A percentile compares a stretch with the other conserved stretches of the same genome.
Evolutionary conservation across 805 yeast species (phyloP).

Genomic region (Starmerella bombi): DNA sequence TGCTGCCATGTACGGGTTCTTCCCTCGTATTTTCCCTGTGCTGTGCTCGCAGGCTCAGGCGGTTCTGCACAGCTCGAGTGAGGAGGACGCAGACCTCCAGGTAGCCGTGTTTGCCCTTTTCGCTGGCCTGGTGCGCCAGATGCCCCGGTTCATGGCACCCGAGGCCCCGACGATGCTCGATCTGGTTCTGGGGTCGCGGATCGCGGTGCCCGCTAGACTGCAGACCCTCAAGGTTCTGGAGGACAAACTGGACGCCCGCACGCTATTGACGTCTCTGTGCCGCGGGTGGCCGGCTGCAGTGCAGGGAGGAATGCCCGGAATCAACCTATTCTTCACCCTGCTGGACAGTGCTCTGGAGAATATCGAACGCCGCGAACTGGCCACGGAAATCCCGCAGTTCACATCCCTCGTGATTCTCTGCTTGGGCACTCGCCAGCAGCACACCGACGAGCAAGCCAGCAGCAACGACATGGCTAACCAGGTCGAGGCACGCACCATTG

Average conservation of each 20-base stretch:
- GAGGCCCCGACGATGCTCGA: slow-evolving; percentile 50
- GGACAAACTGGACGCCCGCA: slow-evolving; percentile 52
- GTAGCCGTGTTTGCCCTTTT: slow-evolving; percentile 57
- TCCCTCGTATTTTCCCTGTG: slow-evolving; percentile 75
- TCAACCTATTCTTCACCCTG: slow-evolving; percentile 58
- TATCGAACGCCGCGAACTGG: slow-evolving; percentile 61
- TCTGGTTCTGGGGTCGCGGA: slow-evolving; percentile 32
- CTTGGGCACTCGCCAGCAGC: slow-evolving; percentile 41
- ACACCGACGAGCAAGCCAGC: background rate
- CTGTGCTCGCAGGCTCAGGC: slow-evolving; percentile 38
- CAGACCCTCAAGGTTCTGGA: slow-evolving; percentile 42
- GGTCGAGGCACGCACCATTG: slow-evolving; percentile 63
- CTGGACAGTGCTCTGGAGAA: slow-evolving; percentile 53
- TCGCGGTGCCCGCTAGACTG: slow-evolving; percentile 45
- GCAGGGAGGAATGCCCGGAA: slow-evolving; percentile 30
- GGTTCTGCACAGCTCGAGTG: slow-evolving; percentile 27
- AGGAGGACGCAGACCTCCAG: slow-evolving; percentile 38
- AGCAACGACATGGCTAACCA: slow-evolving; percentile 36
- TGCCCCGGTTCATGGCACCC: slow-evolving; percentile 73
- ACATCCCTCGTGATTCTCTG: slow-evolving; percentile 55
- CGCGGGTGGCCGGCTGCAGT: slow-evolving; percentile 44
- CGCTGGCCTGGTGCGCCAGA: slow-evolving; percentile 61
- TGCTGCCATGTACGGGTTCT: slow-evolving; percentile 69
- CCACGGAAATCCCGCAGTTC: slow-evolving; percentile 53
- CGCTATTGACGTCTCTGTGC: slow-evolving; percentile 47